Evolutionary conservation across 2,329 filamentous ascomycete species (phyloP).

Genomic region (Chalaropsis ovoidea): DNA sequence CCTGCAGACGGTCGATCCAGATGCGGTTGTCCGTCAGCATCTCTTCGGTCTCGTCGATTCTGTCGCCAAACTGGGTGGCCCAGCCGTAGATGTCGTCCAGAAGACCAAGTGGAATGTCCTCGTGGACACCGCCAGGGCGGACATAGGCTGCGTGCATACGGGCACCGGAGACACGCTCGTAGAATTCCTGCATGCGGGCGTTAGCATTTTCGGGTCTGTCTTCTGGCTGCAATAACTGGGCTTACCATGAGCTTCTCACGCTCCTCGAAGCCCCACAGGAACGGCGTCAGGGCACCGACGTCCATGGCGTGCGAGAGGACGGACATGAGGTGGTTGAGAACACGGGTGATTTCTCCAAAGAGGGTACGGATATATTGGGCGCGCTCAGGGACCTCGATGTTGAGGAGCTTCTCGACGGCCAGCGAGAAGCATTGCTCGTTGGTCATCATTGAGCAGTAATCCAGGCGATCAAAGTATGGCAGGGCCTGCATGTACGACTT

Average conservation of each 20-base stretch:
- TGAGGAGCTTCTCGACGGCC: slow-evolving; percentile 94
- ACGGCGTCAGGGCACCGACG: slow-evolving; percentile 92
- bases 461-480: slow-evolving; percentile 96
- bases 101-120: slow-evolving; percentile 86
- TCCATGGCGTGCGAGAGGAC: slow-evolving; percentile 97
- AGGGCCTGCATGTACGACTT: slow-evolving; percentile 97
- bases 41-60: slow-evolving; percentile 97
- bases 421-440: slow-evolving; percentile 97
- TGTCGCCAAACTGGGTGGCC: slow-evolving; percentile 97
- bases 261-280: slow-evolving; percentile 99
- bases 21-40: slow-evolving; percentile 98
- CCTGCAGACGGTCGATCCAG: slow-evolving; percentile 89
- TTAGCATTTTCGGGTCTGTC: neutral
- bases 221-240: slow-evolving; percentile 19
- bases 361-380: slow-evolving; percentile 95
- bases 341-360: slow-evolving; percentile 87
- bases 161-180: slow-evolving; percentile 95
- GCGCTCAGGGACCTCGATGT: slow-evolving; percentile 87
- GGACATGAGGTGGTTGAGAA: slow-evolving; percentile 97
- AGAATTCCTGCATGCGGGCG: slow-evolving; percentile 72
- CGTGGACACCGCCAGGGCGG: slow-evolving; percentile 88
- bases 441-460: slow-evolving; percentile 99
- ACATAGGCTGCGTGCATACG: slow-evolving; percentile 96
- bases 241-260: slow-evolving; percentile 98
- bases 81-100: slow-evolving; percentile 99